A percentile compares a stretch with the other conserved stretches of the same genome.
Conservation (phyloP, 352 stramenopile genomes). For the Pythium dissimile region DNA sequence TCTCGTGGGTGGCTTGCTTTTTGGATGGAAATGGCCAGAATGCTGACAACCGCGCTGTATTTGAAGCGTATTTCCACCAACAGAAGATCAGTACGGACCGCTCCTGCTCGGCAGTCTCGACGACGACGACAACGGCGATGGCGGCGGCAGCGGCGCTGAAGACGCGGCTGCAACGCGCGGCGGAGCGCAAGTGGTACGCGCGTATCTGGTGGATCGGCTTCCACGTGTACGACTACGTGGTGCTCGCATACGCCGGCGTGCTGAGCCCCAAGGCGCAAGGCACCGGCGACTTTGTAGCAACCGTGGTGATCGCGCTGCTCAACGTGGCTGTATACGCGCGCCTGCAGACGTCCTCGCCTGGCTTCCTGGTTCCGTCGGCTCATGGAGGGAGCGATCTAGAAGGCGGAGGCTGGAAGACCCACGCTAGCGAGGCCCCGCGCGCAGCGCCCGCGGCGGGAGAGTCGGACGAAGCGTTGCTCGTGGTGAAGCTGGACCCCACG, state of each 20-base stretch:
- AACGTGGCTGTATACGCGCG: slow-evolving; percentile 45
- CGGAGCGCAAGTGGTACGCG: slow-evolving; percentile 60
- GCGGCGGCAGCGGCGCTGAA: too few species aligned
- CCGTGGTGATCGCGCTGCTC: slow-evolving; percentile 31
- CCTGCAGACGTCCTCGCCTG: slow-evolving; percentile 62
- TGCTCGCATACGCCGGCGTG: slow-evolving; percentile 34
- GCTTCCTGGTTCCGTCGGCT: slow-evolving; percentile 27
- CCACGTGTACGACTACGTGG: slow-evolving; percentile 56
- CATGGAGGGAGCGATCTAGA: slow-evolving; percentile 19
- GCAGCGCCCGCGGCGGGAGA: slow-evolving; percentile 6
- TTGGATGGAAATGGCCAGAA: too few species aligned
- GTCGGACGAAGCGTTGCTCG: slow-evolving; percentile 21
- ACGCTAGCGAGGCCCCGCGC: not conserved
- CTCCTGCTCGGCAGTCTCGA: too few species aligned
- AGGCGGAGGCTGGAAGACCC: not conserved
- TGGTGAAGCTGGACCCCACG: not conserved
- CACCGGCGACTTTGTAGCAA: slow-evolving; percentile 38
- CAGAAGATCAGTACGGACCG: too few species aligned
- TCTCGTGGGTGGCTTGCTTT: too few species aligned
- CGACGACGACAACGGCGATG: too few species aligned
- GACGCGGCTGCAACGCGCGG: slow-evolving; percentile 25
- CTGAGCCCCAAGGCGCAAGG: slow-evolving; percentile 30
- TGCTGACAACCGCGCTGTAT: too few species aligned
- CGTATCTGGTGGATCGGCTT: slow-evolving; percentile 64
- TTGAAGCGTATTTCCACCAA: too few species aligned